These are phyloP conservation scores for Alternaria ventricosa DNA, from an alignment of 2,329 filamentous ascomycete species.

Conservation along the genomic window DNA sequence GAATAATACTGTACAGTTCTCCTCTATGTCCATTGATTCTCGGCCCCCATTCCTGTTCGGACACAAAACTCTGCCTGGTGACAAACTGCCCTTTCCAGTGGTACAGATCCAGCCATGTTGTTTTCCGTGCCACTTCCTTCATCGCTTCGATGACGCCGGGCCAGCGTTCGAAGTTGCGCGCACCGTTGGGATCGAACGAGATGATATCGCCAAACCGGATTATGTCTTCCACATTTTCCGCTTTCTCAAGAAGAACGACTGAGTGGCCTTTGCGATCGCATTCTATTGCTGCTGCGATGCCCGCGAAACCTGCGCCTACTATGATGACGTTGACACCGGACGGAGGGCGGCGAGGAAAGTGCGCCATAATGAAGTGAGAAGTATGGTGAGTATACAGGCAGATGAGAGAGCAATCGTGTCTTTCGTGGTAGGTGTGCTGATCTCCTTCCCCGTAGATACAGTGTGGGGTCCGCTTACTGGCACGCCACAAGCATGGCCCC, in stretches of 20 bases:
- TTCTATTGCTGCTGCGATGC: conserved; percentile 68
- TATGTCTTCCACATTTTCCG: conserved; percentile 57
- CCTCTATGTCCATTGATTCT: conserved; percentile 67
- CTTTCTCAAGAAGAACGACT: conserved; percentile 62
- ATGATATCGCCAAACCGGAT: conserved; percentile 68
- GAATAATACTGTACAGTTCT: conserved; percentile 65
- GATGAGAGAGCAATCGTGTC: not conserved
- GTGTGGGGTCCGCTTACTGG: conserved; percentile 5
- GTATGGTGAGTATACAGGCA: not conserved
- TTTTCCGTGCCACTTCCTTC: conserved; percentile 59
- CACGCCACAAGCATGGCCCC: not conserved
- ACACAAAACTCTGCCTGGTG: conserved; percentile 58
- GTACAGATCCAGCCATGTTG: conserved; percentile 65
- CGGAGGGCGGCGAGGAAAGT: conserved; percentile 25
- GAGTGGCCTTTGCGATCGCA: conserved; percentile 66
- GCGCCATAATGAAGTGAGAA: conserved; percentile 7
- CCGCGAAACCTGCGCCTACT: conserved; percentile 62
- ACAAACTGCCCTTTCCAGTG: conserved; percentile 68
- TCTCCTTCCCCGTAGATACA: not conserved
- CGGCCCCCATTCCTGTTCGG: conserved; percentile 53
- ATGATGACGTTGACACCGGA: conserved; percentile 53
- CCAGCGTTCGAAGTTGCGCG: conserved; percentile 63
- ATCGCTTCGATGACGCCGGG: conserved; percentile 56
- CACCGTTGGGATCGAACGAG: conserved; percentile 66
- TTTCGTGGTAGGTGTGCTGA: not conserved